Evolutionary conservation across 2,329 filamentous ascomycete species (phyloP).

Genomic region (Sclerotinia minor): DNA sequence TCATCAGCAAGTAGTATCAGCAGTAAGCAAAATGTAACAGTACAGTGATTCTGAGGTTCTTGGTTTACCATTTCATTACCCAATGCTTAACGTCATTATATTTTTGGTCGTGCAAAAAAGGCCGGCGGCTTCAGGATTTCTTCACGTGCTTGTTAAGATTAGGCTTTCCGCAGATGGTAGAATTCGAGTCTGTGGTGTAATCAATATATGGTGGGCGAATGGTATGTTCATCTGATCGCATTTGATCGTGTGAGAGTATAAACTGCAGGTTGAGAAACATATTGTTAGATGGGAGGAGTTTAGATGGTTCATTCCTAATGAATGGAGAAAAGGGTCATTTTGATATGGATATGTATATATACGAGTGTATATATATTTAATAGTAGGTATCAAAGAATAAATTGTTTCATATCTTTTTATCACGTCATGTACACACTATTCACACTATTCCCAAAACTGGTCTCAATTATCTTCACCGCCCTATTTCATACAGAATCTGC

Average conservation of each 20-base stretch:
- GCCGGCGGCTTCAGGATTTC: background rate
- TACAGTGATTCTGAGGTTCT: background rate
- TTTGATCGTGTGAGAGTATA: background rate
- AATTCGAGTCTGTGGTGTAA: slow-evolving; percentile 1
- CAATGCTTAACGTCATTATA: background rate
- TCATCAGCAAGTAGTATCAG: no score
- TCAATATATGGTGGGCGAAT: background rate
- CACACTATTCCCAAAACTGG: background rate
- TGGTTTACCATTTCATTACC: background rate
- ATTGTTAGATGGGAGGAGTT: background rate
- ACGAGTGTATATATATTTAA: rapidly evolving
- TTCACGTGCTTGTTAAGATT: background rate
- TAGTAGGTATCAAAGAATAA: no score
- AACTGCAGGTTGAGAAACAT: background rate
- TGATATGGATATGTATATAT: background rate
- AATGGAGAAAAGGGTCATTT: background rate
- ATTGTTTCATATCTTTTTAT: background rate
- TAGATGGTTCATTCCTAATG: background rate
- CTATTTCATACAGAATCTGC: background rate
- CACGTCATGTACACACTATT: slow-evolving; percentile 1
- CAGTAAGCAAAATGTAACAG: background rate
- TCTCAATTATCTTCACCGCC: slow-evolving; percentile 1
- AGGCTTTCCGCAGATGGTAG: background rate
- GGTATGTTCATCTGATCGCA: background rate
- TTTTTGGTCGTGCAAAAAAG: slow-evolving; percentile 1